phyloP scores from a whole-genome alignment of 495 filamentous ascomycete species.

The Elaphomyces granulatus region DNA sequence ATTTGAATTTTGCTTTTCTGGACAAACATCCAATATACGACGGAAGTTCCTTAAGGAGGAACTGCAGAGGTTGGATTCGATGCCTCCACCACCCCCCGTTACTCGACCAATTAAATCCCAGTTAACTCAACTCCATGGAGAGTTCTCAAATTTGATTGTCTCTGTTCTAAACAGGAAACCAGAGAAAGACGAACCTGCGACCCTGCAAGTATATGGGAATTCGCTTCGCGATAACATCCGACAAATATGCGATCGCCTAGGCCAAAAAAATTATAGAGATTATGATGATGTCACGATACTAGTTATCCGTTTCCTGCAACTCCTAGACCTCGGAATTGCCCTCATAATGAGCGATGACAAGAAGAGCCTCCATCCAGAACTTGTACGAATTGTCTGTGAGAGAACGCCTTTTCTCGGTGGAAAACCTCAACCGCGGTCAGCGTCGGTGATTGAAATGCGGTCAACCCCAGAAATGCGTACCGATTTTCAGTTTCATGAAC shows the following conservation, averaged over 20 bases:
- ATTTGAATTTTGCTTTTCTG: conserved; percentile 56
- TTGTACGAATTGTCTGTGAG: conserved; percentile 28
- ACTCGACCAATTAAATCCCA: conserved; percentile 55
- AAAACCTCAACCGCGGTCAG: conserved; percentile 14
- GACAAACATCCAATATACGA: conserved; percentile 48
- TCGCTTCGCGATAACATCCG: conserved; percentile 58
- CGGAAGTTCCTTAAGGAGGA: conserved; percentile 44
- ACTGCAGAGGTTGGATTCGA: conserved; percentile 45
- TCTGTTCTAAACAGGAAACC: conserved; percentile 44
- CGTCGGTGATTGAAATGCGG: conserved; percentile 8
- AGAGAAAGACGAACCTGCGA: conserved; percentile 21
- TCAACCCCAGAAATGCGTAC: conserved; percentile 24
- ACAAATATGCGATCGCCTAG: conserved; percentile 52
- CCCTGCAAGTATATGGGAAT: conserved; percentile 24
- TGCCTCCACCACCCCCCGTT: conserved; percentile 46
- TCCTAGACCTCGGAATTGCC: conserved; percentile 61
- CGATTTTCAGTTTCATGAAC: conserved; percentile 32
- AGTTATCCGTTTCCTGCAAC: conserved; percentile 64
- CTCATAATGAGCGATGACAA: conserved; percentile 30
- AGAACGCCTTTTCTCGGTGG: conserved; percentile 53
- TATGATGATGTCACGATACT: conserved; percentile 79
- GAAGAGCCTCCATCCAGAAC: conserved; percentile 11
- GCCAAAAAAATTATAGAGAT: conserved; percentile 46
- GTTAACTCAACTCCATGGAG: conserved; percentile 58
- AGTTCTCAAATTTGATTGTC: conserved; percentile 64